These are phyloP conservation scores for Terana coerulea DNA, from an alignment of 768 basidiomycete species.

Conservation along the genomic window DNA sequence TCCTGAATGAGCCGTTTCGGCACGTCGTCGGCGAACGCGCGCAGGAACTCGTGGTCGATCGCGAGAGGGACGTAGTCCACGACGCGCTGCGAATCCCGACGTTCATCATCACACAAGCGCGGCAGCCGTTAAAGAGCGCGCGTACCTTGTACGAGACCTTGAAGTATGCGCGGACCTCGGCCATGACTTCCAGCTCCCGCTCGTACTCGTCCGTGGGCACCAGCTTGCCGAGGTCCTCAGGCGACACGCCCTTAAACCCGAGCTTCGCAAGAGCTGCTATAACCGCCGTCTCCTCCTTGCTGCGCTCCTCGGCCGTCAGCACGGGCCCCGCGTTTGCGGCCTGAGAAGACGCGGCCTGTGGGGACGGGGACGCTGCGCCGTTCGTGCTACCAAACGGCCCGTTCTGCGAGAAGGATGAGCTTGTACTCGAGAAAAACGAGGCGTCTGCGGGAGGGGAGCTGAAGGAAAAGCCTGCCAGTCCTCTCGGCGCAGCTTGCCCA, in stretches of 20 bases:
- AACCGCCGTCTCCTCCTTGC: neutral
- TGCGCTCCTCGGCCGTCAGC: neutral
- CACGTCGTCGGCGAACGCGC: conserved; percentile 20
- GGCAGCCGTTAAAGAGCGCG: neutral
- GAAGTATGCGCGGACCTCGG: conserved; percentile 68
- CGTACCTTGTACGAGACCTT: conserved; percentile 44
- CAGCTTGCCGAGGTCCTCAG: conserved; percentile 20
- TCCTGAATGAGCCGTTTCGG: conserved; percentile 21
- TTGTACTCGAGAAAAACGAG: too few relatives aligned
- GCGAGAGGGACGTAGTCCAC: conserved; percentile 39
- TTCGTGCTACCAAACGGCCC: too few relatives aligned
- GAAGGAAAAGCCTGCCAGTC: too few relatives aligned
- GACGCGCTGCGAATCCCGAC: conserved; percentile 30
- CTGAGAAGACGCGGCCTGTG: too few relatives aligned
- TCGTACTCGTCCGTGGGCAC: conserved; percentile 43
- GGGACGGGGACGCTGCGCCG: too few relatives aligned
- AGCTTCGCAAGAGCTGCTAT: conserved; percentile 14
- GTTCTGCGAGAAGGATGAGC: too few relatives aligned
- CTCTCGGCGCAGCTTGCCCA: too few relatives aligned
- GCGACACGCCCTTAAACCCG: conserved; percentile 13
- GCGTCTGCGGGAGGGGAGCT: too few relatives aligned
- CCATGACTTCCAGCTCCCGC: conserved; percentile 61
- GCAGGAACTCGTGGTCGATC: conserved; percentile 47
- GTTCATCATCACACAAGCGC: conserved; percentile 19
- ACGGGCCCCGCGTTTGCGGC: too few relatives aligned